A percentile compares a stretch with the other conserved stretches of the same genome.
phyloP scores from a whole-genome alignment of 305 asterid genomes.

The Caryopteris hybrid region DNA sequence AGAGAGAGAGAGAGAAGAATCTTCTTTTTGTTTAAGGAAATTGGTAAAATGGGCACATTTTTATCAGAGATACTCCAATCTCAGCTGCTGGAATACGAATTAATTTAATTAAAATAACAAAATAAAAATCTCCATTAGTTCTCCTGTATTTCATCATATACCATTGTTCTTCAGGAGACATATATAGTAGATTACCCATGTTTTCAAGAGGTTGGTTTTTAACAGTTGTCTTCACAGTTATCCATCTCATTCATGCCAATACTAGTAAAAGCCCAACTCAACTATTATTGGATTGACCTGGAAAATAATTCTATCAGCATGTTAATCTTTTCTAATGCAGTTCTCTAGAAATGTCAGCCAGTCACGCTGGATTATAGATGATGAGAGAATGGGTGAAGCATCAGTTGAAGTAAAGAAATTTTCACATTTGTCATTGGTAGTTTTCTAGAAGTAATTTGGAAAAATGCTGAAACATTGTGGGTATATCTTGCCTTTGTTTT shows the following conservation, averaged over 20 bases:
- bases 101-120: too few species aligned
- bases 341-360: conserved; percentile 93
- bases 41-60: background rate
- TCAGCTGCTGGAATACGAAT: conserved; percentile 4
- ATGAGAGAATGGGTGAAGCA: conserved; percentile 95
- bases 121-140: too few species aligned
- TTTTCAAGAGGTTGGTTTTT: too few species aligned
- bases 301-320: background rate
- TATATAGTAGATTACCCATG: too few species aligned
- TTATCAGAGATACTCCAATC: background rate
- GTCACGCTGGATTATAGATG: conserved; percentile 89
- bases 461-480: conserved; percentile 6
- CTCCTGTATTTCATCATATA: too few species aligned
- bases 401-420: conserved; percentile 68
- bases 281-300: background rate
- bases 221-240: too few species aligned
- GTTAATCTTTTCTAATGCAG: conserved; percentile 41
- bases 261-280: too few species aligned
- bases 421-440: conserved; percentile 2
- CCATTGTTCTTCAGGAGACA: too few species aligned
- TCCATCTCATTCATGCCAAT: too few species aligned
- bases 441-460: conserved; percentile 4
- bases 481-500: conserved; percentile 13
- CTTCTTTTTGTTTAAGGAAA: background rate
- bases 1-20: too few species aligned